Conservation (phyloP, 2,329 filamentous ascomycete genomes). For the Volutella citrinella region DNA sequence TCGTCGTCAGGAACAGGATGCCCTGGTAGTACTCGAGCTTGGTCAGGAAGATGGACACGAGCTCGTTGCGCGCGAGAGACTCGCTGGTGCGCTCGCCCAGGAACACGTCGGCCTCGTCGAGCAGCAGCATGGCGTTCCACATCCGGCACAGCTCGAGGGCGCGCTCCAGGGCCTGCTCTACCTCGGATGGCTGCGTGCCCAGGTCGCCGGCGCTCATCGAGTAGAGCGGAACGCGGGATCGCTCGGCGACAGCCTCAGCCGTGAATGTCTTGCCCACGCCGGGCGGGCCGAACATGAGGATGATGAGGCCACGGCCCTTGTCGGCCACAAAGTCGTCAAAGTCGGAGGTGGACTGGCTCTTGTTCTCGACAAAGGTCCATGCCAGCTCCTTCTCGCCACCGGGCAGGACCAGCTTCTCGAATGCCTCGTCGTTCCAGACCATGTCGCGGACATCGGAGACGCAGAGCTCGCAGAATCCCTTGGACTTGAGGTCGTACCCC, state of each 20-base stretch:
- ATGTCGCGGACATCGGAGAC: slow-evolving; percentile 17
- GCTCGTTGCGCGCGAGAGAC: slow-evolving; percentile 36
- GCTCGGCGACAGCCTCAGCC: slow-evolving; percentile 38
- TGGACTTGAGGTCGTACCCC: slow-evolving; percentile 35
- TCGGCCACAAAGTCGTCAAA: slow-evolving; percentile 35
- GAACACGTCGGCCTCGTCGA: too few relatives aligned
- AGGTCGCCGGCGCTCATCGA: slow-evolving; percentile 38
- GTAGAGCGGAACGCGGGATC: slow-evolving; percentile 36
- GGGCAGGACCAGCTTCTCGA: slow-evolving; percentile 35
- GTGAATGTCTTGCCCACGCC: slow-evolving; percentile 47
- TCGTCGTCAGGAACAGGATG: slow-evolving; percentile 37
- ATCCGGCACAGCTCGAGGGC: slow-evolving; percentile 42
- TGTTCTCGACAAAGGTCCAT: slow-evolving; percentile 38
- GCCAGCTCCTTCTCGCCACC: slow-evolving; percentile 35
- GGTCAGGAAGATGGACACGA: slow-evolving; percentile 35
- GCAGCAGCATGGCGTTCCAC: slow-evolving; percentile 44
- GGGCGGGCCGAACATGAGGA: slow-evolving; percentile 42
- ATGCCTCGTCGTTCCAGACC: slow-evolving; percentile 34
- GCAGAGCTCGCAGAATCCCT: slow-evolving; percentile 24
- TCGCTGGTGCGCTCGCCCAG: slow-evolving; percentile 31
- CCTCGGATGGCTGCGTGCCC: slow-evolving; percentile 29
- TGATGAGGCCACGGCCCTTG: slow-evolving; percentile 42
- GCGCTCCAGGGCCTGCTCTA: slow-evolving; percentile 32
- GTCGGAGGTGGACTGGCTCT: slow-evolving; percentile 19
- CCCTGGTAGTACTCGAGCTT: slow-evolving; percentile 36